These are phyloP conservation scores for Botryotinia narcissicola DNA, from an alignment of 2,329 filamentous ascomycete genomes.

Conservation along the genomic window DNA sequence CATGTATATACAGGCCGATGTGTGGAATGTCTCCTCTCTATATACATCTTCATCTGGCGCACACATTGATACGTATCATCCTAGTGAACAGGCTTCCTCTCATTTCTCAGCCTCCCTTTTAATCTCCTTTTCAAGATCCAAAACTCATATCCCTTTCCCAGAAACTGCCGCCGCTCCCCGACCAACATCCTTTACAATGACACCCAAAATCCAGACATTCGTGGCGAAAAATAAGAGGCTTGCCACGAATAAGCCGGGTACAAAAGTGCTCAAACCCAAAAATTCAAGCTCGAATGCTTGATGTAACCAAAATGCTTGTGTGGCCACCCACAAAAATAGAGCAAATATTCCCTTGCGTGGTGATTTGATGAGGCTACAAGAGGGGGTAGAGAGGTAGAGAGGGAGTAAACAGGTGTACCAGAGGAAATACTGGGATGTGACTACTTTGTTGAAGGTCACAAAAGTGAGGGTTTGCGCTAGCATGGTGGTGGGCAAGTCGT, in stretches of 20 bases:
- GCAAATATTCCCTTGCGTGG: conserved; percentile 63
- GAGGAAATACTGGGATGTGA: conserved; percentile 74
- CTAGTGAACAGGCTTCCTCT: not conserved
- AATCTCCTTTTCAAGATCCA: not conserved
- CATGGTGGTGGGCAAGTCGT: conserved; percentile 78
- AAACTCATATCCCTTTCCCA: not conserved
- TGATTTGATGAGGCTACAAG: conserved; percentile 67
- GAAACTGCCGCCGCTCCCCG: not conserved
- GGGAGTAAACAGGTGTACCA: conserved; percentile 97
- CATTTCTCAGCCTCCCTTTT: not conserved
- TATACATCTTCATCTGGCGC: not conserved
- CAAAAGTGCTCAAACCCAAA: conserved; percentile 76
- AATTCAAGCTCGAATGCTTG: conserved; percentile 77
- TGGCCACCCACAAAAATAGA: conserved; percentile 68
- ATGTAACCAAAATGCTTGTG: conserved; percentile 74
- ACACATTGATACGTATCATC: not conserved
- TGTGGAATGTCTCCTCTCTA: not conserved
- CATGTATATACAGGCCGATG: not conserved
- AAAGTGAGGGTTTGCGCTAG: conserved; percentile 96
- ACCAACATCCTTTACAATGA: conserved; percentile 67
- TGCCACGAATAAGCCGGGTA: conserved; percentile 76
- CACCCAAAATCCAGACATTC: conserved; percentile 83
- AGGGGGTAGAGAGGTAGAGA: conserved; percentile 80
- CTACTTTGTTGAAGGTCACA: conserved; percentile 94
- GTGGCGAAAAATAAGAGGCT: conserved; percentile 77